Evolutionary conservation across 106 monocot genomes (phyloP).

Genomic region (Vanilla planifolia): DNA sequence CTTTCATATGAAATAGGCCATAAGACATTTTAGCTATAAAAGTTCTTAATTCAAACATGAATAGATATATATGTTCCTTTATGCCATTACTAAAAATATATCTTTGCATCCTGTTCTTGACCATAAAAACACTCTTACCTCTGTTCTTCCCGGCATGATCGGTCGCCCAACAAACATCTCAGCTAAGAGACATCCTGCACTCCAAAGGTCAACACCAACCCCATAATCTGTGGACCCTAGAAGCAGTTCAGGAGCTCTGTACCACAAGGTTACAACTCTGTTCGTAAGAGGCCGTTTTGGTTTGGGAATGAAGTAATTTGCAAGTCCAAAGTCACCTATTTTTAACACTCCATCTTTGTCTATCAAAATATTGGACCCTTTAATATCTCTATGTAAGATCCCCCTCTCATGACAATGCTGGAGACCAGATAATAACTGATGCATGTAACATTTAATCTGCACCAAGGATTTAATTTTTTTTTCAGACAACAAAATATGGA

Average conservation of each 20-base stretch:
- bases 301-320: constrained; percentile 21
- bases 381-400: constrained; percentile 38
- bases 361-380: constrained; percentile 37
- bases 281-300: constrained; percentile 24
- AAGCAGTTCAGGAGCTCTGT: constrained; percentile 31
- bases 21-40: too few species aligned
- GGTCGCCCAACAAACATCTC: constrained; percentile 35
- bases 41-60: too few species aligned
- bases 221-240: constrained; percentile 34
- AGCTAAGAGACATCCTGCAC: constrained; percentile 32
- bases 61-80: too few species aligned
- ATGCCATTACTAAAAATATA: too few species aligned
- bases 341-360: constrained; percentile 32
- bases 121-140: constrained; percentile 12
- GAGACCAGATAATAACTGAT: constrained; percentile 32
- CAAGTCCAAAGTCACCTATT: constrained; percentile 35
- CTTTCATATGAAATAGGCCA: too few species aligned
- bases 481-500: not conserved
- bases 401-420: constrained; percentile 44
- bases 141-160: constrained; percentile 29
- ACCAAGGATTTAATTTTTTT: not conserved
- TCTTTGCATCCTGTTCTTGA: not conserved
- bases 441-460: constrained; percentile 39
- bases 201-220: constrained; percentile 33
- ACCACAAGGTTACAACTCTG: constrained; percentile 36